Conservation (phyloP, 495 filamentous ascomycete species). For the Penicillium salamii region DNA sequence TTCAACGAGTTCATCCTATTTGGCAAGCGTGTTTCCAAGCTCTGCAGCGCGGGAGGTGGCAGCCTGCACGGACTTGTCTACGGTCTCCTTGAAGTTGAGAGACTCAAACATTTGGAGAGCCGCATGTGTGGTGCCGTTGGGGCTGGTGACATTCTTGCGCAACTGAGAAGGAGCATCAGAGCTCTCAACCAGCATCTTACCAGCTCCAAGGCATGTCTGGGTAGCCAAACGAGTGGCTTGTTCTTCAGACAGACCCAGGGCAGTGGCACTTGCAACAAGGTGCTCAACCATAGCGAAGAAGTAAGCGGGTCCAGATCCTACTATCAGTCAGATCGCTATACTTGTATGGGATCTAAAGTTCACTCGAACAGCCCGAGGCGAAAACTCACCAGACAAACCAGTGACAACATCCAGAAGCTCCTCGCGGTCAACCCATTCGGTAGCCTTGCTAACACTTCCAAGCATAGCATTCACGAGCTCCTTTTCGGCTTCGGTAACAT, state of each 20-base stretch:
- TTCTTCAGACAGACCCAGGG: conserved; percentile 34
- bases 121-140: conserved; percentile 41
- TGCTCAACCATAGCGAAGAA: conserved; percentile 49
- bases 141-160: conserved; percentile 45
- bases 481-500: conserved; percentile 33
- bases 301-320: conserved; percentile 43
- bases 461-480: conserved; percentile 34
- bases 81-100: conserved; percentile 31
- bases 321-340: background rate
- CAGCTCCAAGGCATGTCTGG: conserved; percentile 42
- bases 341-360: background rate
- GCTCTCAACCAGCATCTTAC: conserved; percentile 40
- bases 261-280: conserved; percentile 35
- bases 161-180: conserved; percentile 34
- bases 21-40: conserved; percentile 21
- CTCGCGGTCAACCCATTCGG: conserved; percentile 42
- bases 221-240: conserved; percentile 40
- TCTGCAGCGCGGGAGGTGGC: conserved; percentile 37
- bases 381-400: conserved; percentile 36
- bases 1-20: background rate
- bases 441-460: conserved; percentile 36
- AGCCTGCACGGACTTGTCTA: conserved; percentile 39
- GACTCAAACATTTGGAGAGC: conserved; percentile 37
- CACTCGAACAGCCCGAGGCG: background rate
- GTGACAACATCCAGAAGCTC: conserved; percentile 42